These are phyloP conservation scores for Hypoxylon subgilvum DNA, from an alignment of 495 filamentous ascomycete species.

Conservation along the genomic window DNA sequence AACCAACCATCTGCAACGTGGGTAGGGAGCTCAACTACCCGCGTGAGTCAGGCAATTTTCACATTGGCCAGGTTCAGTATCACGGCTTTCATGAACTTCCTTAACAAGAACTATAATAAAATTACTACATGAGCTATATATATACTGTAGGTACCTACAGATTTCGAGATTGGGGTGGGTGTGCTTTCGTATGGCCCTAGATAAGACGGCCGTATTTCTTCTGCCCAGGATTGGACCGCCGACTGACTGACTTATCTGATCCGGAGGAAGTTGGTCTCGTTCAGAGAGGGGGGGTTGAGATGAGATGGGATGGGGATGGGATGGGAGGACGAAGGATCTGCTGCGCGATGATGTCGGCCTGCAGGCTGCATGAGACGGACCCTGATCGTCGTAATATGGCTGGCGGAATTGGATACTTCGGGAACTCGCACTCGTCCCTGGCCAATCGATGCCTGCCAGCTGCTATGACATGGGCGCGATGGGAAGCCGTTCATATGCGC, in stretches of 20 bases:
- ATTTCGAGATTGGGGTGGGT: no score
- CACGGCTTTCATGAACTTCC: background rate
- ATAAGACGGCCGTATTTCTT: no score
- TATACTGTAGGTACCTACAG: background rate
- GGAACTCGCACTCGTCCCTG: background rate
- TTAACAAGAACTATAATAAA: background rate
- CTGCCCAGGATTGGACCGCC: no score
- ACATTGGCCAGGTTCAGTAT: conserved; percentile 10
- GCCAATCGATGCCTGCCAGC: conserved; percentile 23
- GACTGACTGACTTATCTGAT: no score
- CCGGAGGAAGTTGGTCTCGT: no score
- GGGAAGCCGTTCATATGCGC: background rate
- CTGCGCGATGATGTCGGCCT: conserved; percentile 29
- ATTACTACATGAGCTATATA: conserved; percentile 27
- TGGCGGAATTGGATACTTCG: conserved; percentile 25
- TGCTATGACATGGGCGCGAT: conserved; percentile 6
- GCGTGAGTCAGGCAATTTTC: background rate
- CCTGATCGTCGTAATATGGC: conserved; percentile 31
- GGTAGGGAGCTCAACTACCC: background rate
- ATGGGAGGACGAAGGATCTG: background rate
- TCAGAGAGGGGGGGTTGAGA: background rate
- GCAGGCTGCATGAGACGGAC: conserved; percentile 26
- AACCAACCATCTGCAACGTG: no score
- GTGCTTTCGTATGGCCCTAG: background rate
- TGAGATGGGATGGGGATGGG: background rate